Evolutionary conservation across 208 protist species (phyloP).

Genomic region (Strigomonas culicis): DNA sequence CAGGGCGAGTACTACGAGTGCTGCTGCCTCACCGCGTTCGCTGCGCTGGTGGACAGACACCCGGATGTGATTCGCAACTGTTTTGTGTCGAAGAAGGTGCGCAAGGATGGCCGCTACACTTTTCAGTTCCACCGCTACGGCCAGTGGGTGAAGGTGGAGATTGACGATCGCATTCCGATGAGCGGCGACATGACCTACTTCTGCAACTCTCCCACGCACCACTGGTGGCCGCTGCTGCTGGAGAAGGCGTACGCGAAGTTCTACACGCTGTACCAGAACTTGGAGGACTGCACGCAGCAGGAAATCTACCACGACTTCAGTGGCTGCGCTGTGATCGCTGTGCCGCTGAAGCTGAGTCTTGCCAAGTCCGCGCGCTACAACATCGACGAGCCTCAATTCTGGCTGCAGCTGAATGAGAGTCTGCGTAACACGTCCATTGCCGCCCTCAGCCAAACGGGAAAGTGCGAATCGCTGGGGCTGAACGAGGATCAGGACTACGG

Average conservation of each 20-base stretch:
- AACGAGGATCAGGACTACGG: constrained; percentile 44
- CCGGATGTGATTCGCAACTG: constrained; percentile 47
- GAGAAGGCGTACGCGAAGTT: constrained; percentile 85
- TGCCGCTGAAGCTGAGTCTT: constrained; percentile 20
- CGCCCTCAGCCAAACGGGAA: constrained; percentile 16
- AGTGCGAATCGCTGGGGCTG: constrained; percentile 29
- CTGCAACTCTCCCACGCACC: constrained; percentile 47
- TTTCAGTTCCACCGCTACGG: constrained; percentile 68
- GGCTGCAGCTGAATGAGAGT: constrained; percentile 36
- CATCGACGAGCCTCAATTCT: constrained; percentile 39
- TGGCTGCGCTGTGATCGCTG: constrained; percentile 40
- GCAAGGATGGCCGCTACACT: constrained; percentile 55
- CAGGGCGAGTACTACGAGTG: constrained; percentile 51
- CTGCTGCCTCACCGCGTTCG: constrained; percentile 43
- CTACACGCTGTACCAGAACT: constrained; percentile 55
- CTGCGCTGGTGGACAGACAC: constrained; percentile 37
- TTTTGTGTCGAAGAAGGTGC: constrained; percentile 53
- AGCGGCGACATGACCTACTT: constrained; percentile 41
- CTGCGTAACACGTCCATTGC: constrained; percentile 30
- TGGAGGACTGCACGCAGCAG: constrained; percentile 49
- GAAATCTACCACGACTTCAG: constrained; percentile 65
- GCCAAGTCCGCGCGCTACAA: constrained; percentile 25
- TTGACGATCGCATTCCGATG: constrained; percentile 61
- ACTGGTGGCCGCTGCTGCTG: constrained; percentile 70
- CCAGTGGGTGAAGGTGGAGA: constrained; percentile 63